Conservation (phyloP, 176 grass and related monocot genomes). For the Raddia guianensis region DNA sequence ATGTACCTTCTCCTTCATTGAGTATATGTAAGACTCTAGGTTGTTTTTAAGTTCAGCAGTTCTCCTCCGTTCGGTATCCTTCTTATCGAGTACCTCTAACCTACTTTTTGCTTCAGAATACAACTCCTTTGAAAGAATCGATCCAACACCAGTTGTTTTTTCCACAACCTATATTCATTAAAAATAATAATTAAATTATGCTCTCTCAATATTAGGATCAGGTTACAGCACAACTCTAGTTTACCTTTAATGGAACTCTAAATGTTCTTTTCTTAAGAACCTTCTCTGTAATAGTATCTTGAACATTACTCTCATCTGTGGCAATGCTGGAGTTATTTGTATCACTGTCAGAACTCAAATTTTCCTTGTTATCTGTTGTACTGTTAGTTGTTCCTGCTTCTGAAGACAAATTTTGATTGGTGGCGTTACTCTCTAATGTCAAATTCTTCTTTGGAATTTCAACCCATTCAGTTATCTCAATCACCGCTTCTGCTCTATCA, state of each 20-base stretch:
- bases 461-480: slow-evolving; percentile 99
- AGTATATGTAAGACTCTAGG: slow-evolving; percentile 95
- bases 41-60: slow-evolving; percentile 97
- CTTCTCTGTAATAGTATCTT: slow-evolving; percentile 77
- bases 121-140: slow-evolving; percentile 73
- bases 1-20: slow-evolving; percentile 96
- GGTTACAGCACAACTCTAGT: slow-evolving; percentile 22
- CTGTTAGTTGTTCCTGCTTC: slow-evolving; percentile 57
- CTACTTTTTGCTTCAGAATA: slow-evolving; percentile 90
- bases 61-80: slow-evolving; percentile 81
- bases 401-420: slow-evolving; percentile 56
- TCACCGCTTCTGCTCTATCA: slow-evolving; percentile 88
- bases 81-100: slow-evolving; percentile 86
- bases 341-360: slow-evolving; percentile 48
- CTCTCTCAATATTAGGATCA: slow-evolving; percentile 14
- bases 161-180: slow-evolving; percentile 66
- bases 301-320: slow-evolving; percentile 50
- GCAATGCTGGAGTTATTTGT: slow-evolving; percentile 42
- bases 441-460: slow-evolving; percentile 89
- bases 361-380: slow-evolving; percentile 53
- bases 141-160: slow-evolving; percentile 60
- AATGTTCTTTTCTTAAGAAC: slow-evolving; percentile 96
- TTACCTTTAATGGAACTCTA: slow-evolving; percentile 95
- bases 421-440: slow-evolving; percentile 68
- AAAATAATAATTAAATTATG: slow-evolving; percentile 15